Evolutionary conservation across 176 grass and related monocot genomes (phyloP).

Genomic region (Triticum turgidum): DNA sequence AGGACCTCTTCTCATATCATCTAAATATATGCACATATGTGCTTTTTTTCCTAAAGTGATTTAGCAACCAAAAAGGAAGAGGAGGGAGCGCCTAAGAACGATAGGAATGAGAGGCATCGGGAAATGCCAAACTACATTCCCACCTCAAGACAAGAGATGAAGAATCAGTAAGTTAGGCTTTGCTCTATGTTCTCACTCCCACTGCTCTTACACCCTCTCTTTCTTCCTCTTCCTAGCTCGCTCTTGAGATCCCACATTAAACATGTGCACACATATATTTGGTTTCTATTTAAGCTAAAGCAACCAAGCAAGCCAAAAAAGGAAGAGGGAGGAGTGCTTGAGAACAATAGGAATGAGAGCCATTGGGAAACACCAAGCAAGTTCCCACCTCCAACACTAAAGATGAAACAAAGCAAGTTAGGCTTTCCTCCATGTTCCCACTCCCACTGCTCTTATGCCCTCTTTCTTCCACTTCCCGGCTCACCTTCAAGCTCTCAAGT

Average conservation of each 20-base stretch:
- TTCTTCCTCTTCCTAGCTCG: no score
- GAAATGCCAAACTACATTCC: no score
- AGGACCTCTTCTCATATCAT: constrained; percentile 3
- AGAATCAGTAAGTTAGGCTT: no score
- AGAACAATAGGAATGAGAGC: constrained; percentile 35
- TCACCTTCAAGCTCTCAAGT: not conserved
- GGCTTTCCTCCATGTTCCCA: constrained; percentile 1
- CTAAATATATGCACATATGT: not conserved
- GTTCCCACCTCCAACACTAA: not conserved
- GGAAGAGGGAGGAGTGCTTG: not conserved
- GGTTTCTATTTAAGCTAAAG: no score
- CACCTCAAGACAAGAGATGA: no score
- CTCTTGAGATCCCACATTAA: no score
- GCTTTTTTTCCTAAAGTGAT: no score
- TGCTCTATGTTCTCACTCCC: no score
- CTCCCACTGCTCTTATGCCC: constrained; percentile 1
- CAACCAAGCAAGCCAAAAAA: not conserved
- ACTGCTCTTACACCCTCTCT: not conserved
- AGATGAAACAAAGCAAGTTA: not conserved
- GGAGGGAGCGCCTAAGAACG: not conserved
- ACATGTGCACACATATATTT: no score
- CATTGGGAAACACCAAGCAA: constrained; percentile 22
- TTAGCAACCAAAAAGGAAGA: not conserved
- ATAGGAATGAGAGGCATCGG: no score
- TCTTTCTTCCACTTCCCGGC: not conserved